Evolutionary conservation across 2,329 filamentous ascomycete species (phyloP), one percentile per base, ranked within the genome.

Genomic region (Alternaria alternata): DNA sequence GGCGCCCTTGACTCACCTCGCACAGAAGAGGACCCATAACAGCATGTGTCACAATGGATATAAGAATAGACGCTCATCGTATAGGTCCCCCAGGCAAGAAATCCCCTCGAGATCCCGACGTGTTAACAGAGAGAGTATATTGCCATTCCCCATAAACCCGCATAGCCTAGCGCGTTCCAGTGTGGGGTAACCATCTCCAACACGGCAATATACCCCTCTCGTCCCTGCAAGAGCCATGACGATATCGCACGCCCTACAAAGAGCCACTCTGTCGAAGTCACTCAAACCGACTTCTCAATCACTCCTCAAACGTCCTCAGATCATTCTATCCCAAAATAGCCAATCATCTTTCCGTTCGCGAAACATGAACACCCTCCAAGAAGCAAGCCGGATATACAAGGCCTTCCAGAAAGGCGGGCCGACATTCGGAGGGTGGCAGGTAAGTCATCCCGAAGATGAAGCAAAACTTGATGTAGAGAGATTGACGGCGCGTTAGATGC

Each of bases 361-460:
- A 61, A 76, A 59, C 32, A 77, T 77, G 73, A 78, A 77, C 52
- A 69, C 70, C 22, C 86, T 87, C 78, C 85, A 87, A 75, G 79
- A 82, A 64, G 81, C 82, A 46, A 87, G 86, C 66, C 81, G 83
- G 51, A 75, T 87, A 54, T 84, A 82, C 67, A 82, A 81, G 61
- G 82, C 83, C 14, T 79, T 87, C 53, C 78, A 81, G 62, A 81
- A 79, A 39, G 82, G 82, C 54, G 80, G 81, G 9, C 75, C 84
- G 34, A 81, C 80, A 18, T 86, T 86, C 59, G 85, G 85, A 59
- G 85, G 81, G 71, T 88, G 85, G 85, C 85, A 87, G 80, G 85
- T 86, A 76, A 67, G 30, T 18, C 34, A 24, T 32, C 18, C 34
- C 28, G 11, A 7, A 20, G 34, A 11, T n/a, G 18, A 20, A 24